Conservation (phyloP, 306 rosid species). For the Pueraria montana region DNA sequence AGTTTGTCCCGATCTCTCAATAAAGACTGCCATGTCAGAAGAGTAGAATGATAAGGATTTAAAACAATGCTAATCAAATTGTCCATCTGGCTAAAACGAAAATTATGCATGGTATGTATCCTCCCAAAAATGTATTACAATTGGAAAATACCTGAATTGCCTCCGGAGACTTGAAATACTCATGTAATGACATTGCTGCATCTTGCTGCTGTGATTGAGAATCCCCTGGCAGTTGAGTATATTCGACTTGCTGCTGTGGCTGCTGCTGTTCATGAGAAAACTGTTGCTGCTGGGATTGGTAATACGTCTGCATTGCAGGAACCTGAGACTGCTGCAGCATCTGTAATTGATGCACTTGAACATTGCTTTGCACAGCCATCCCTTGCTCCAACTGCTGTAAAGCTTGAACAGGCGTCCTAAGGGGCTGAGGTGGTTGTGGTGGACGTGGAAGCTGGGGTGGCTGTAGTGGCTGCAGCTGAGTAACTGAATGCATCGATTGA, state of each 20-base stretch:
- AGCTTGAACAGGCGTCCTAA: slow-evolving; percentile 81
- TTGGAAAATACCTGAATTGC: slow-evolving; percentile 86
- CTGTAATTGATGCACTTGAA: slow-evolving; percentile 70
- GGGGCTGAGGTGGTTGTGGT: slow-evolving; percentile 96
- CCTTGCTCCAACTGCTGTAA: slow-evolving; percentile 85
- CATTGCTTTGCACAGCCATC: slow-evolving; percentile 64
- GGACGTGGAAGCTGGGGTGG: slow-evolving; percentile 98
- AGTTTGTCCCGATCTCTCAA: slow-evolving; percentile 91
- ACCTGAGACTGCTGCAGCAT: slow-evolving; percentile 82
- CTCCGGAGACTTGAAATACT: slow-evolving; percentile 93
- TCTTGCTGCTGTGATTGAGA: slow-evolving; percentile 69
- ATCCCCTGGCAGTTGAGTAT: slow-evolving; percentile 64
- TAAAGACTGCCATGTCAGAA: slow-evolving; percentile 78
- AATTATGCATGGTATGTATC: background rate
- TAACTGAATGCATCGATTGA: slow-evolving; percentile 74
- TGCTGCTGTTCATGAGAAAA: slow-evolving; percentile 52
- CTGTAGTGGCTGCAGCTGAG: slow-evolving; percentile 96
- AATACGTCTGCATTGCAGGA: slow-evolving; percentile 73
- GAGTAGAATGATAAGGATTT: slow-evolving; percentile 31
- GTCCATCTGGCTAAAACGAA: background rate
- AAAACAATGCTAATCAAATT: slow-evolving; percentile 29
- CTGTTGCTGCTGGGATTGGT: slow-evolving; percentile 72
- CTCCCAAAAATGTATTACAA: background rate
- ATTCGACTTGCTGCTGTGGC: slow-evolving; percentile 73
- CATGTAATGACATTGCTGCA: slow-evolving; percentile 85